phyloP scores from a whole-genome alignment of 768 basidiomycete species.

The Amanita inopinata region DNA sequence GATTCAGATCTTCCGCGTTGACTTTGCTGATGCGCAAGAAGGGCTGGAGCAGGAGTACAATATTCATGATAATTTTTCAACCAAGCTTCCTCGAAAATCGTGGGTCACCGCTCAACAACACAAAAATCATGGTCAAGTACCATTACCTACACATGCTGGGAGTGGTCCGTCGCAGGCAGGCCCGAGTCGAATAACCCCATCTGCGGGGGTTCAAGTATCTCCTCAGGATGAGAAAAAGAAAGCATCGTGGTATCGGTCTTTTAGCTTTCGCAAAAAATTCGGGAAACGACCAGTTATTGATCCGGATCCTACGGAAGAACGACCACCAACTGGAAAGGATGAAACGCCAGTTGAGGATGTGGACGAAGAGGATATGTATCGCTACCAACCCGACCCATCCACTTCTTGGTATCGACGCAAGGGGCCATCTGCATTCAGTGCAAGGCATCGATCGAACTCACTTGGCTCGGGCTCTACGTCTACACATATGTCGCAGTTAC shows the following conservation, averaged over 20 bases:
- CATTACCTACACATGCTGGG: neutral
- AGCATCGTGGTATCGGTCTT: slow-evolving; percentile 31
- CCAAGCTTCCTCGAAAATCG: slow-evolving; percentile 16
- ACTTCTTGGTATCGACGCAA: slow-evolving; percentile 23
- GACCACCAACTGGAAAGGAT: neutral
- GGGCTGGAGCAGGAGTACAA: slow-evolving; percentile 17
- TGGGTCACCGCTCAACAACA: slow-evolving; percentile 31
- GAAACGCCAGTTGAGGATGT: neutral
- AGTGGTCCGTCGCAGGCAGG: neutral
- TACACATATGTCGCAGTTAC: slow-evolving; percentile 27
- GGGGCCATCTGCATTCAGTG: slow-evolving; percentile 12
- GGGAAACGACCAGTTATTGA: slow-evolving; percentile 23
- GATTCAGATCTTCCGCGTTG: slow-evolving; percentile 20
- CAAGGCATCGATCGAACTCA: slow-evolving; percentile 16
- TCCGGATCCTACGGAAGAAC: slow-evolving; percentile 19
- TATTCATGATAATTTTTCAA: slow-evolving; percentile 13
- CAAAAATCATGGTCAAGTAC: no score
- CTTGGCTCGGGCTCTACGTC: slow-evolving; percentile 19
- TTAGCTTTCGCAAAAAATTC: slow-evolving; percentile 24
- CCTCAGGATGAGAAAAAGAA: slow-evolving; percentile 24
- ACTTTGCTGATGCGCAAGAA: slow-evolving; percentile 22
- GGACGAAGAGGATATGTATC: slow-evolving; percentile 15
- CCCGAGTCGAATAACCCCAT: neutral
- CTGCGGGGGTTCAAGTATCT: slow-evolving; percentile 14
- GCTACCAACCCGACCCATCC: slow-evolving; percentile 10